Evolutionary conservation across 192 early-diverging fungal species (phyloP).

Genomic region (Backusella westeae): DNA sequence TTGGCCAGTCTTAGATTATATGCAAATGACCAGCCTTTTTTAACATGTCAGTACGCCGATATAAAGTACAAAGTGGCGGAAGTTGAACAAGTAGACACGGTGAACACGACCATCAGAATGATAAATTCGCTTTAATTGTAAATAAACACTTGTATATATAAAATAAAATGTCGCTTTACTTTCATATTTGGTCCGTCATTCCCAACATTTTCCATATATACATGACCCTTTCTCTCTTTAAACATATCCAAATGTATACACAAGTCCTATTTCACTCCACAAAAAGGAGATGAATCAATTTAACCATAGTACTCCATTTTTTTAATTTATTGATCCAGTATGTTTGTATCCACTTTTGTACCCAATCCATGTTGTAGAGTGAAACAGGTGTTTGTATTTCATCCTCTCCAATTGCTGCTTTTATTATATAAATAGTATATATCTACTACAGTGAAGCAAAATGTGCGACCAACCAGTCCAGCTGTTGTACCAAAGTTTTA

Average conservation of each 20-base stretch:
- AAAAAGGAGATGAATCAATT: too few species aligned
- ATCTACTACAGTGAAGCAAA: conserved; percentile 6
- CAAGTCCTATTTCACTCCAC: too few species aligned
- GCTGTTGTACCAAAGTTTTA: conserved; percentile 20
- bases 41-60: not conserved
- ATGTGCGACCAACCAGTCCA: conserved; percentile 18
- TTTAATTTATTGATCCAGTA: too few species aligned
- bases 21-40: not conserved
- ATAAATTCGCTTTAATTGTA: not conserved
- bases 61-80: not conserved
- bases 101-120: not conserved
- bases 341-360: too few species aligned
- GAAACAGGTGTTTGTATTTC: too few species aligned
- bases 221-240: too few species aligned
- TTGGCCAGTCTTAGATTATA: not conserved
- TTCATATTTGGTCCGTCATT: too few species aligned
- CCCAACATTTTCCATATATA: too few species aligned
- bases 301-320: too few species aligned
- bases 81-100: not conserved
- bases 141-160: not conserved
- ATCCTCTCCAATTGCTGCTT: too few species aligned
- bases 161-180: not conserved
- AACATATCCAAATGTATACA: too few species aligned
- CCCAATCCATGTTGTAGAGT: too few species aligned
- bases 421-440: not conserved